Base-by-base conservation (phyloP, 768 basidiomycete species). In the Epithele typhae region DNA sequence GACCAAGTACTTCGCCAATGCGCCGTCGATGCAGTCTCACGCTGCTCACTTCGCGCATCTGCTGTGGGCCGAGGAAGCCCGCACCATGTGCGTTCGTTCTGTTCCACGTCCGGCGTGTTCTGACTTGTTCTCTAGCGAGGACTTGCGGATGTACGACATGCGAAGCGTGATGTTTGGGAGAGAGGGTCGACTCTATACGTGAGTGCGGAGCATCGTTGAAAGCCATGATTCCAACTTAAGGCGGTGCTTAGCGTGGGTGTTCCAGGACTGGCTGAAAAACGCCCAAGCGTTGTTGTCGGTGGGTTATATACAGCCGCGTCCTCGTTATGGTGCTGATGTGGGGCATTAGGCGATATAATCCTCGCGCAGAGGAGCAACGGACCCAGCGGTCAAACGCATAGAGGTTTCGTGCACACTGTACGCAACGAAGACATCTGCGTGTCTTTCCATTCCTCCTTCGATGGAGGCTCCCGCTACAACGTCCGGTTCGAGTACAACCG, bases 211-310 rank as follows among this genome's bases (percentile, higher is more conserved):
- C 9, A 19, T 17, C 4, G 6, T 24, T 34, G 1, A 17, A 11
- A 15, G 39, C 14, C 17, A 18, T 41, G 5, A 11, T 45, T 42
- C 37, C 40, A 5, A 34, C 15, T 2, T 33, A 22, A 18, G 32
- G 6, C 6, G 6, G 3, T 35, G 7, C 11, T 8, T n/a, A 81
- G 79, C 22, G 60, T 83, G 7, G 45, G 62, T 24, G 78, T 83
- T 10, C 68, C 75, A 25, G 80, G 79, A 9, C 64, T 82, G 1
- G 77, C 75, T 3, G 78, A 82, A 61, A 75, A 76, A 40, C 69
- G 80, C 5, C 81, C 80, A 0, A 77, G 75, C 17, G 77, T 82
- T 15, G 67, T 67, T 75, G 59, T 71, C 81, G n/a, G 68, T 78
- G 15, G 81, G 79, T 41, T 57, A 38, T 49, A 44, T 17, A 5